Evolutionary conservation across 306 rosid genomes (phyloP).

Genomic region (Astragalus glycyphyllos): DNA sequence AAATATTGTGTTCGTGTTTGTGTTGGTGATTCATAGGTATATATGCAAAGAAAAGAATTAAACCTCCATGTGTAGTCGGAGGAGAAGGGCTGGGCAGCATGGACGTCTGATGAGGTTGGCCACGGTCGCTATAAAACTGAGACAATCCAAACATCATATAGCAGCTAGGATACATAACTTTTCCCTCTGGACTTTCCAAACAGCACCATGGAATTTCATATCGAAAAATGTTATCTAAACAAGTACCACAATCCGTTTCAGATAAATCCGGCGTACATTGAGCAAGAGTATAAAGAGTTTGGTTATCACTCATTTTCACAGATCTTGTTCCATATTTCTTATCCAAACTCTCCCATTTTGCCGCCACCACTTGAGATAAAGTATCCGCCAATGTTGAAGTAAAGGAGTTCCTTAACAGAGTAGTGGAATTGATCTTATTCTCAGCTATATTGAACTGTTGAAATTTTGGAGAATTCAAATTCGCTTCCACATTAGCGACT

Average conservation of each 20-base stretch:
- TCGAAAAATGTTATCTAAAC: not conserved
- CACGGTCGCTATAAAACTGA: not conserved
- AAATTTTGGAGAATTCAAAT: not conserved
- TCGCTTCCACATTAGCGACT: not conserved
- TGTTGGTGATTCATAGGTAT: too few species aligned
- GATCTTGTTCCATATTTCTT: conserved; percentile 22
- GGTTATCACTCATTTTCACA: not conserved
- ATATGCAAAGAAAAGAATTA: not conserved
- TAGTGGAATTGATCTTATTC: not conserved
- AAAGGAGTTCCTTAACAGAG: not conserved
- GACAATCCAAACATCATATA: conserved; percentile 3
- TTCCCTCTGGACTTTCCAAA: conserved; percentile 19
- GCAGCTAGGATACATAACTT: conserved; percentile 26
- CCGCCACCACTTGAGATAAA: not conserved
- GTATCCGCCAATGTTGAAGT: not conserved
- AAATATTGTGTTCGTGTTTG: too few species aligned
- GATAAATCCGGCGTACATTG: not conserved
- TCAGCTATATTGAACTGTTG: not conserved
- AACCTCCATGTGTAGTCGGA: not conserved
- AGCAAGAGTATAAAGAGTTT: not conserved
- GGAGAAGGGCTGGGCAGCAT: not conserved
- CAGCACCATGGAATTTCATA: not conserved
- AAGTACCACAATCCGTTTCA: not conserved
- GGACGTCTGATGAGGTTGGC: not conserved
- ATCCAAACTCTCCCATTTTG: not conserved